Evolutionary conservation across 225 moss, liverwort and hornwort species (phyloP).

Genomic region (Bryum argenteum): DNA sequence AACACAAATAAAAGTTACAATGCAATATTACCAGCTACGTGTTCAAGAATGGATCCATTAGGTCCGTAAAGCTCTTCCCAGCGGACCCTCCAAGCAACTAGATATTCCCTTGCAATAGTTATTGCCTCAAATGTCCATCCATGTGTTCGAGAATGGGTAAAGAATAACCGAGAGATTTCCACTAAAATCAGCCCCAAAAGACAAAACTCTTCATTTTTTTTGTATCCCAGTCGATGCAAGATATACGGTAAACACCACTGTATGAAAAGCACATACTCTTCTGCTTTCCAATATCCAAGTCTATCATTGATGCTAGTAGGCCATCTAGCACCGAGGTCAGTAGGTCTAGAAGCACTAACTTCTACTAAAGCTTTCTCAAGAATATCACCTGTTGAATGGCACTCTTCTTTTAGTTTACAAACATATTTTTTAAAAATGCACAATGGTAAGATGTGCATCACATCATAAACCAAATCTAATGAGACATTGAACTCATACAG

Average conservation of each 20-base stretch:
- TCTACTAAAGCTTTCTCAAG: not conserved
- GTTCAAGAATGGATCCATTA: not conserved
- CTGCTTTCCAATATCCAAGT: not conserved
- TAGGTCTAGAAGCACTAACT: not conserved
- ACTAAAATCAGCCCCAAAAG: not conserved
- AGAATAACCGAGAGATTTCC: not conserved
- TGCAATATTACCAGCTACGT: not conserved
- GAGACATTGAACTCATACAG: not conserved
- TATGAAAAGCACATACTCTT: not conserved
- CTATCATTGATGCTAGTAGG: not conserved
- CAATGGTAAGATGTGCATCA: not conserved
- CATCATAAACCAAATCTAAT: no score
- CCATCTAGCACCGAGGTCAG: not conserved
- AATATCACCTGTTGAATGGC: not conserved
- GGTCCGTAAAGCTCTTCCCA: not conserved
- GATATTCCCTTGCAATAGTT: not conserved
- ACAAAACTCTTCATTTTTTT: not conserved
- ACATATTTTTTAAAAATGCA: constrained; percentile 2
- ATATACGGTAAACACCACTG: not conserved
- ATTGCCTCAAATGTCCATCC: not conserved
- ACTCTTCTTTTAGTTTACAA: not conserved
- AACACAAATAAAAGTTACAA: not conserved
- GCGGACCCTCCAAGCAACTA: not conserved
- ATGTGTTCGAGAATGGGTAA: not conserved
- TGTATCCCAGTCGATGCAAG: not conserved